Evolutionary conservation across 139 green algal genomes (phyloP), one percentile per base, ranked within the genome.

Genomic region (Tetradesmus lagerheimii): DNA sequence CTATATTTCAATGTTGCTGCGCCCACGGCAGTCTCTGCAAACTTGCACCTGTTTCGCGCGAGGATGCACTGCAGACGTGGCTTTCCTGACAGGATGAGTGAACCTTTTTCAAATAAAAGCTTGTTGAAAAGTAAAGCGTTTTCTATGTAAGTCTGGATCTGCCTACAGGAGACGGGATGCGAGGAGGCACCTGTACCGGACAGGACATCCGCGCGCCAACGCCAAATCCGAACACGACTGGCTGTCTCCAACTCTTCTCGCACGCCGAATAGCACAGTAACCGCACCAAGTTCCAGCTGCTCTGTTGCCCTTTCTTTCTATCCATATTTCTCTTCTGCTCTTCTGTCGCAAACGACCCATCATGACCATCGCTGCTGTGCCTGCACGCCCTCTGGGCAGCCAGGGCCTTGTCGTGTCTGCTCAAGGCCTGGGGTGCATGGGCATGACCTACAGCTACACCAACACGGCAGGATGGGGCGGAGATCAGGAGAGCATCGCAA

Each of bases 341-440:
- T 31, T 18, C 57, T 35, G 16, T 27, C 35, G 77, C 41, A 34
- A 62, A 53, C 53, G 18, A 38, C 64, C 41, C 27, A 89, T 34
- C 38, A 89, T 89, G 84, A 81, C 84, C 20, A 82, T 89, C 14
- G n/a, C 84, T 43, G 66, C 64, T 5, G 86, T 85, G n/a, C 47
- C 86, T 37, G 27, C 37, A 47, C 86, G 43, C 53, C 37, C 18
- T 34, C 67, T 89, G 31, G 85, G 85, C 41, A 89, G 41, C 85
- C 90, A 95, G 62, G 92, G 92, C 53, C 79, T 94, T 41, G 27
- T 88, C 29, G 86, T 80, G 2, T 88, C 92, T 6, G 35, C 43
- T 18, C 86, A 93, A 67, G 93, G 93, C 18, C 75, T 93, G 31
- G 89, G 89, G 27, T 92, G 88, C 89, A 92, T 92, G 89, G 91